phyloP scores from a whole-genome alignment of 306 rosid species.

The Neltuma alba region DNA sequence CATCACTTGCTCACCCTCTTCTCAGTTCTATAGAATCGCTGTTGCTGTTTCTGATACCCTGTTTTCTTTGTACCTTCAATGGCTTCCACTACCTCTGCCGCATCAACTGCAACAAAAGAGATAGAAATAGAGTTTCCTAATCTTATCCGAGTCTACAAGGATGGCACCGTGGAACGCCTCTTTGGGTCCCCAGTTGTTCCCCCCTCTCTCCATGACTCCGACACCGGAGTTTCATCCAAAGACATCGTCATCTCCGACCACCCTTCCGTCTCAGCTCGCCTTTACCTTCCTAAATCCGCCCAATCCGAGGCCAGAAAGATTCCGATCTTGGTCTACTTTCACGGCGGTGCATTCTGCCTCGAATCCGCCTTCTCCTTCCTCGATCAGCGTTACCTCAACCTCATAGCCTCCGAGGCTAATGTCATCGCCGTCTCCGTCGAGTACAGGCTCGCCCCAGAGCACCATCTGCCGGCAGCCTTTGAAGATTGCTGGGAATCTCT shows the following conservation, averaged over 20 bases:
- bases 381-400: background rate
- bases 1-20: background rate
- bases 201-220: background rate
- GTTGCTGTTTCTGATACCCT: background rate
- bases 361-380: background rate
- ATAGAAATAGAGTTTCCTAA: slow-evolving; percentile 44
- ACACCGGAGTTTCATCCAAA: too few relatives aligned
- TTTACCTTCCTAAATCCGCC: background rate
- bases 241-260: background rate
- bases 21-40: background rate
- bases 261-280: background rate
- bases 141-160: slow-evolving; percentile 46
- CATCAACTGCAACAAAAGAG: slow-evolving; percentile 35
- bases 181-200: background rate
- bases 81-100: slow-evolving; percentile 32
- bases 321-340: background rate
- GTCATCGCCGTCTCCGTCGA: background rate
- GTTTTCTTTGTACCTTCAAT: slow-evolving; percentile 14
- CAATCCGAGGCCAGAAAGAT: background rate
- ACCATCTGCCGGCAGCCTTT: background rate
- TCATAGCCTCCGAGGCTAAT: background rate
- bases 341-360: background rate
- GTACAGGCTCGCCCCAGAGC: background rate
- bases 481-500: background rate
- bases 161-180: slow-evolving; percentile 40